A percentile compares a stretch with the other conserved stretches of the same genome.
Evolutionary conservation across 2,329 filamentous ascomycete species (phyloP).

Genomic region (Cryphonectria carpinicola): DNA sequence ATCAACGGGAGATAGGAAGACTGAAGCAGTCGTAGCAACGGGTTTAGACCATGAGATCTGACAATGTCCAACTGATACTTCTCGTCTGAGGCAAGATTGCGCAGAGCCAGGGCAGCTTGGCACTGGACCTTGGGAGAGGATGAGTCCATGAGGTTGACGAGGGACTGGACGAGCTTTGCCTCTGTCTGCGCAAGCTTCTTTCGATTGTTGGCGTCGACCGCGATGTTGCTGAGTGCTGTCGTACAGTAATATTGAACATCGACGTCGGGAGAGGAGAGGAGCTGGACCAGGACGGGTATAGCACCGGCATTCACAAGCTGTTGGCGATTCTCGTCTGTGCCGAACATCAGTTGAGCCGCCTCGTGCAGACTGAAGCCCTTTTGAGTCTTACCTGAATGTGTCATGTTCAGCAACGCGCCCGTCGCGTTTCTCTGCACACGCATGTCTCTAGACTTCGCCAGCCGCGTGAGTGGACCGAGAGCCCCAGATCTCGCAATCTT

Average conservation of each 20-base stretch:
- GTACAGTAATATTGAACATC: constrained; percentile 99
- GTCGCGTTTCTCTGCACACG: constrained; percentile 97
- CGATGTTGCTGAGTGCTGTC: constrained; percentile 97
- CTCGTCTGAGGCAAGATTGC: constrained; percentile 96
- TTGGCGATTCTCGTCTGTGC: constrained; percentile 89
- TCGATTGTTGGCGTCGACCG: constrained; percentile 88
- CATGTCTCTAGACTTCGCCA: constrained; percentile 99
- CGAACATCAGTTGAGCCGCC: constrained; percentile 33
- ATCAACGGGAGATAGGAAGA: constrained; percentile 96
- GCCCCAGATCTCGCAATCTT: constrained; percentile 97
- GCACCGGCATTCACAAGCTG: constrained; percentile 96
- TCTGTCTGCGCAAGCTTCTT: constrained; percentile 91
- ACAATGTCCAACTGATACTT: constrained; percentile 99
- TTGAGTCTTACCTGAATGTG: constrained; percentile 78
- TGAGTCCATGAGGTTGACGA: constrained; percentile 97
- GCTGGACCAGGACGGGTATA: constrained; percentile 95
- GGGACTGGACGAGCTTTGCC: constrained; percentile 85
- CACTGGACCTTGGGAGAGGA: constrained; percentile 97
- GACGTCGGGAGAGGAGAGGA: constrained; percentile 89
- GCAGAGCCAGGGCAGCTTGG: constrained; percentile 89
- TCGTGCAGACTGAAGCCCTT: constrained; percentile 1
- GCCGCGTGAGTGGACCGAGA: constrained; percentile 82
- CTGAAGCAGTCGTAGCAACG: constrained; percentile 86
- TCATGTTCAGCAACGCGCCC: constrained; percentile 97
- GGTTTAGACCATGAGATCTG: constrained; percentile 79